phyloP scores from a whole-genome alignment of 2,329 filamentous ascomycete genomes.

The Lasiodiplodia hormozganensis region DNA sequence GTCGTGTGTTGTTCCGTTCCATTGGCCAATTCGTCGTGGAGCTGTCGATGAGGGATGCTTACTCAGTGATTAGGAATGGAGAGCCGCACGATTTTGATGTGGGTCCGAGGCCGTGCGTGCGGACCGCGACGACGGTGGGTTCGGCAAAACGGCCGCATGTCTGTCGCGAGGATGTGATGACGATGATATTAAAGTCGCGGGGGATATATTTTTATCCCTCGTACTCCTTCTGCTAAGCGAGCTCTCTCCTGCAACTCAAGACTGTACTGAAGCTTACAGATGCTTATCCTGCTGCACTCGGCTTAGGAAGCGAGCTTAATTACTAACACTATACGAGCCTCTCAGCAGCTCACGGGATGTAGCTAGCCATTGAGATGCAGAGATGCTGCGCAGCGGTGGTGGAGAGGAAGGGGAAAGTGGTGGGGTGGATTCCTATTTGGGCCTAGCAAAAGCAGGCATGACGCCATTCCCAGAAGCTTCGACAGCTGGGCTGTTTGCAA shows the following conservation, averaged over 20 bases:
- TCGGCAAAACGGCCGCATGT: neutral
- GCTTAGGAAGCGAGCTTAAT: neutral
- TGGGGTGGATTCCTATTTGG: neutral
- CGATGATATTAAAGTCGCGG: neutral
- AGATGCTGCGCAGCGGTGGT: neutral
- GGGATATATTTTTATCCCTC: neutral
- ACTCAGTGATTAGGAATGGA: slow-evolving; percentile 15
- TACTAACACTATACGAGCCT: neutral
- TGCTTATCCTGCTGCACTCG: neutral
- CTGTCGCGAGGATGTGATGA: neutral
- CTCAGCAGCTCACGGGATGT: neutral
- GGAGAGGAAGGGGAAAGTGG: neutral
- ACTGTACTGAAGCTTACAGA: neutral
- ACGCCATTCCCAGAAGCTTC: slow-evolving; percentile 4
- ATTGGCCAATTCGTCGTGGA: neutral
- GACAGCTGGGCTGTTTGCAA: neutral
- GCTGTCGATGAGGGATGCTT: neutral
- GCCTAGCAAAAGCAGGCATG: neutral
- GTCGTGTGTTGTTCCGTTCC: neutral
- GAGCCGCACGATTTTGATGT: slow-evolving; percentile 1
- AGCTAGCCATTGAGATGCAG: neutral
- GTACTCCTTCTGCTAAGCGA: neutral
- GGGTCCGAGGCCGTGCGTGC: neutral
- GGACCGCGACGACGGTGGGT: neutral
- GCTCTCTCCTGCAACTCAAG: neutral